A percentile compares a stretch with the other conserved stretches of the same genome.
phyloP scores from a whole-genome alignment of 805 yeast species.

The Yarrowia sp. region DNA sequence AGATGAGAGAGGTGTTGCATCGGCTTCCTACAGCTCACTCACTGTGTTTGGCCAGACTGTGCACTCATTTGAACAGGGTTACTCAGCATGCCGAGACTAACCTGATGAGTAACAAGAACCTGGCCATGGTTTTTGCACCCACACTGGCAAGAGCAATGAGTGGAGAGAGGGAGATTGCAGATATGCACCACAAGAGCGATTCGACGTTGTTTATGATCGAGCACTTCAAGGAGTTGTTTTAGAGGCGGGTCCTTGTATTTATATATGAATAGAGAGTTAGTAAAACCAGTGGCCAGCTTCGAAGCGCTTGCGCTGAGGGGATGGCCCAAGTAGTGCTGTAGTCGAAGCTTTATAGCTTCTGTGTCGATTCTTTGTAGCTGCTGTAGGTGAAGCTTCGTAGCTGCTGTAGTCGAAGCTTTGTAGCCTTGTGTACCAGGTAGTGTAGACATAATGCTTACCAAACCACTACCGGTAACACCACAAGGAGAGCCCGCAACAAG shows the following conservation, averaged over 20 bases:
- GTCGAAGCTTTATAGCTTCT: too few relatives aligned
- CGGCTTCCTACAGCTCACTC: slow-evolving; percentile 68
- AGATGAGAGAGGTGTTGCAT: slow-evolving; percentile 48
- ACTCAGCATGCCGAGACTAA: slow-evolving; percentile 54
- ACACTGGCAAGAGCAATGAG: slow-evolving; percentile 75
- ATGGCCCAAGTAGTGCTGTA: too few relatives aligned
- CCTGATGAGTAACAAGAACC: slow-evolving; percentile 78
- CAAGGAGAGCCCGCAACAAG: too few relatives aligned
- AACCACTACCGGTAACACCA: too few relatives aligned
- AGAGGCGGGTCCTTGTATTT: slow-evolving; percentile 24
- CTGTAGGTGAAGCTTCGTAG: too few relatives aligned
- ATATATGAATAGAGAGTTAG: neutral
- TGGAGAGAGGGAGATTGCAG: slow-evolving; percentile 79
- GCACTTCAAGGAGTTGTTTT: slow-evolving; percentile 28
- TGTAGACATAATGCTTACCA: too few relatives aligned
- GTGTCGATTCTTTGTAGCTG: too few relatives aligned
- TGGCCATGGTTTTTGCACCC: slow-evolving; percentile 93
- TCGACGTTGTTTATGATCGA: slow-evolving; percentile 67
- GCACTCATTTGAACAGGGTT: slow-evolving; percentile 64
- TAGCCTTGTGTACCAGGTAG: too few relatives aligned
- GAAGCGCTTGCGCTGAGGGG: too few relatives aligned
- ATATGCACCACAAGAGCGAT: slow-evolving; percentile 77
- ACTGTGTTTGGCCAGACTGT: slow-evolving; percentile 53
- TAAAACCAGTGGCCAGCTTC: too few relatives aligned
- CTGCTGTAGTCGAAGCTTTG: too few relatives aligned